phyloP scores from a whole-genome alignment of 2,329 filamentous ascomycete species.

The Paecilomyces variotii region DNA sequence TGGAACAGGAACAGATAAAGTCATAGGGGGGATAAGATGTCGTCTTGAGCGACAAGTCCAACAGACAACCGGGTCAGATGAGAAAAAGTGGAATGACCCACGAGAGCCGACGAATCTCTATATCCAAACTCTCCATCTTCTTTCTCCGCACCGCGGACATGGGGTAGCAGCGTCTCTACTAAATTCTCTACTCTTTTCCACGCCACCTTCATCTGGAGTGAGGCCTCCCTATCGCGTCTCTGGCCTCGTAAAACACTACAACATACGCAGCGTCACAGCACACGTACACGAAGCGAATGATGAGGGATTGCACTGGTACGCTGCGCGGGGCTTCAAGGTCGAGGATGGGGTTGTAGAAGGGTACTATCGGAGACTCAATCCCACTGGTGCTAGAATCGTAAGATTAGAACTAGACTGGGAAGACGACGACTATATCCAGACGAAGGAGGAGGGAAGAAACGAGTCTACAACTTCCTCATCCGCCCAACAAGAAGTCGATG shows the following conservation, averaged over 20 bases:
- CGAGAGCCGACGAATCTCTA: slow-evolving; percentile 42
- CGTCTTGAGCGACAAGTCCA: slow-evolving; percentile 31
- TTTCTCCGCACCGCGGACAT: slow-evolving; percentile 51
- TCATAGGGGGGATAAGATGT: slow-evolving; percentile 43
- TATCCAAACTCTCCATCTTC: slow-evolving; percentile 52
- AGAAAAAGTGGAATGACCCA: slow-evolving; percentile 2
- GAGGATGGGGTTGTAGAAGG: slow-evolving; percentile 43
- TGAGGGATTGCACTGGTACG: slow-evolving; percentile 54
- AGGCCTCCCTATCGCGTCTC: slow-evolving; percentile 18
- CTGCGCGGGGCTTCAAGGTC: slow-evolving; percentile 47
- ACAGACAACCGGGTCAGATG: slow-evolving; percentile 7
- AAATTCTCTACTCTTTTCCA: slow-evolving; percentile 28
- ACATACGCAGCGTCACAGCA: slow-evolving; percentile 47
- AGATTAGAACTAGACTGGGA: slow-evolving; percentile 26
- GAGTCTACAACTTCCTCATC: not conserved
- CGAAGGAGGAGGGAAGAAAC: not conserved
- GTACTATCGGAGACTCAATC: slow-evolving; percentile 54
- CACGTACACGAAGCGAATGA: slow-evolving; percentile 58
- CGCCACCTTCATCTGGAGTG: slow-evolving; percentile 3
- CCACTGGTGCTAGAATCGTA: slow-evolving; percentile 48
- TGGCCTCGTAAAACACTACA: slow-evolving; percentile 39
- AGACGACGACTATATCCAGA: slow-evolving; percentile 9
- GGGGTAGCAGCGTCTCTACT: slow-evolving; percentile 52
- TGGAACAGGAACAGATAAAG: slow-evolving; percentile 30
- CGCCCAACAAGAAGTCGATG: not conserved